Evolutionary conservation across 345 rosid genomes (phyloP).

Genomic region (Corymbia maculata): DNA sequence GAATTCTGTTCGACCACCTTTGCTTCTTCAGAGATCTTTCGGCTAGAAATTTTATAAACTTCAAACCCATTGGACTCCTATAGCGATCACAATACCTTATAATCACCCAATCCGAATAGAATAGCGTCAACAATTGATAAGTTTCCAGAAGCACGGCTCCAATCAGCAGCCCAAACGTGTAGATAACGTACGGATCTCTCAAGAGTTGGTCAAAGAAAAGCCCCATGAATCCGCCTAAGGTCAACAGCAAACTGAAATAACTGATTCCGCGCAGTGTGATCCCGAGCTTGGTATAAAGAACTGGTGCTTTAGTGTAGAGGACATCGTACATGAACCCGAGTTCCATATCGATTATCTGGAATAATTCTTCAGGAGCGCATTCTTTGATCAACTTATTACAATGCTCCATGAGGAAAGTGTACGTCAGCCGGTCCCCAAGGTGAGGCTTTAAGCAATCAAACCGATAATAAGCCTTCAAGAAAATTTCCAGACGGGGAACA

Average conservation of each 20-base stretch:
- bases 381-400: background rate
- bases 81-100: too few relatives aligned
- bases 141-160: background rate
- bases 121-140: background rate
- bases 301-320: conserved; percentile 1
- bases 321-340: conserved; percentile 2
- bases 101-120: background rate
- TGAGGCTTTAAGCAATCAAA: background rate
- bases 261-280: background rate
- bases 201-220: background rate
- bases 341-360: background rate
- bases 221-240: background rate
- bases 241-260: background rate
- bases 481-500: background rate
- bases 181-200: background rate
- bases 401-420: background rate
- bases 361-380: background rate
- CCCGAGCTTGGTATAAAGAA: background rate
- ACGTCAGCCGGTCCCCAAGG: background rate
- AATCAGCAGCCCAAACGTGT: background rate
- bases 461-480: background rate
- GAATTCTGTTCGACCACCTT: background rate
- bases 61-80: background rate
- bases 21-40: background rate
- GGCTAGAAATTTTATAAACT: background rate